These are phyloP conservation scores for Sequoiadendron giganteum DNA, from an alignment of 75 land plant species.

Conservation along the genomic window DNA sequence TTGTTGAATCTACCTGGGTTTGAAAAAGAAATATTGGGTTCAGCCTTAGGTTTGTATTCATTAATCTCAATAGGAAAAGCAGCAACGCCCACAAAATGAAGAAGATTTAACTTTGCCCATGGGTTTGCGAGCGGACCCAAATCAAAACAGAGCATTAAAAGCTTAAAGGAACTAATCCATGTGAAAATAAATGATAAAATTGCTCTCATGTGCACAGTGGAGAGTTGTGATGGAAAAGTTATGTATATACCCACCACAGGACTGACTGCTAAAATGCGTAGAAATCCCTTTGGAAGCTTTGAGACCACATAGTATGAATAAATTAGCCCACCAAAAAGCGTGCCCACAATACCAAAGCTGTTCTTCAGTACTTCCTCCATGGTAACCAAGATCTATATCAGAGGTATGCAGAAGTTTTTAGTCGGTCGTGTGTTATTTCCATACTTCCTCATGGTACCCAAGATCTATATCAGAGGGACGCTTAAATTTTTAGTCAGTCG, in stretches of 20 bases:
- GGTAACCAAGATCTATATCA: no score
- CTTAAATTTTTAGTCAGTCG: not conserved
- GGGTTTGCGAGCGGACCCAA: conserved; percentile 44
- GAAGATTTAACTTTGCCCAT: conserved; percentile 13
- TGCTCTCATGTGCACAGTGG: conserved; percentile 35
- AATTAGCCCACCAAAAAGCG: not conserved
- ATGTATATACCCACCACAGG: conserved; percentile 51
- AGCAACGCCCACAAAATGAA: conserved; percentile 30
- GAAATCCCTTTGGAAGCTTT: conserved; percentile 38
- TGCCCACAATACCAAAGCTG: not conserved
- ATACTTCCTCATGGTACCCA: not conserved
- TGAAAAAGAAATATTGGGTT: not conserved
- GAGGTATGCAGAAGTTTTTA: no score
- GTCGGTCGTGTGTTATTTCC: no score
- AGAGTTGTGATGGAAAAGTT: conserved; percentile 27
- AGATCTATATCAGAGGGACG: not conserved
- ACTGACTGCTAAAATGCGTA: conserved; percentile 42
- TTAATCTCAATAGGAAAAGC: conserved; percentile 43
- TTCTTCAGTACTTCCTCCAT: not conserved
- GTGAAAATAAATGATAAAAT: conserved; percentile 46
- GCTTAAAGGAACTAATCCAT: conserved; percentile 71
- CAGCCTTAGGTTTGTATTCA: not conserved
- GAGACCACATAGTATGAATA: conserved; percentile 25
- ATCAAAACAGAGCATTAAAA: conserved; percentile 67
- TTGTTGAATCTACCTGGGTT: not conserved